These are phyloP conservation scores for Citropsis articulata DNA, from an alignment of 345 rosid species.

Conservation along the genomic window DNA sequence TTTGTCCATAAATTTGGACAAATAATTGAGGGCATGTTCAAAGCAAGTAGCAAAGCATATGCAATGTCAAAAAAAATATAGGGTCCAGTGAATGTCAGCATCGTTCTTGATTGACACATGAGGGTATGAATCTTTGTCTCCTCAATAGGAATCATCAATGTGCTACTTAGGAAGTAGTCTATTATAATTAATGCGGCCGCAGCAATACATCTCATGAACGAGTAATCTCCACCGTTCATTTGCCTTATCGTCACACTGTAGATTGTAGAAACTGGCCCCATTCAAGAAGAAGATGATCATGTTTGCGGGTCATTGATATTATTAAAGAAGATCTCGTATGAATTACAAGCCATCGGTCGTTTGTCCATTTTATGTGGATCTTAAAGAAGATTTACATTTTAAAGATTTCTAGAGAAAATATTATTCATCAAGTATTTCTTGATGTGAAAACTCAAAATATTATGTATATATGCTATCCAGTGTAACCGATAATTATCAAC, in stretches of 20 bases:
- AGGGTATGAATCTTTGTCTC: slow-evolving; percentile 23
- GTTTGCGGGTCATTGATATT: slow-evolving; percentile 11
- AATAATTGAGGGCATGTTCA: not conserved
- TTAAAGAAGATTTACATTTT: not conserved
- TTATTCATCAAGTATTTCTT: too few relatives aligned
- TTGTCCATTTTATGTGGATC: not conserved
- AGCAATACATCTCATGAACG: not conserved
- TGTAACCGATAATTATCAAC: too few relatives aligned
- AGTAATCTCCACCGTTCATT: slow-evolving; percentile 16
- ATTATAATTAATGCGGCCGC: slow-evolving; percentile 11
- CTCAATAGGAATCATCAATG: not conserved
- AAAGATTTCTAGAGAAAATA: too few relatives aligned
- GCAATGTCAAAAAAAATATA: not conserved
- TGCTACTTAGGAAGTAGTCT: slow-evolving; percentile 15
- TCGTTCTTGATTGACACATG: slow-evolving; percentile 7
- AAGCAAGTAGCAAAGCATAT: not conserved
- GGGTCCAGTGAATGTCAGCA: not conserved
- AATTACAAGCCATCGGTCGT: slow-evolving; percentile 4
- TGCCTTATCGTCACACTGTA: slow-evolving; percentile 1
- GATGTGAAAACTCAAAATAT: too few relatives aligned
- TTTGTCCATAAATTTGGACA: not conserved
- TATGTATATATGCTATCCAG: too few relatives aligned
- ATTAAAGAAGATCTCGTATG: not conserved
- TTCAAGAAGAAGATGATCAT: not conserved
- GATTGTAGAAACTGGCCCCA: not conserved